Evolutionary conservation across 345 rosid genomes (phyloP).

Genomic region (Eucalyptus cloeziana): DNA sequence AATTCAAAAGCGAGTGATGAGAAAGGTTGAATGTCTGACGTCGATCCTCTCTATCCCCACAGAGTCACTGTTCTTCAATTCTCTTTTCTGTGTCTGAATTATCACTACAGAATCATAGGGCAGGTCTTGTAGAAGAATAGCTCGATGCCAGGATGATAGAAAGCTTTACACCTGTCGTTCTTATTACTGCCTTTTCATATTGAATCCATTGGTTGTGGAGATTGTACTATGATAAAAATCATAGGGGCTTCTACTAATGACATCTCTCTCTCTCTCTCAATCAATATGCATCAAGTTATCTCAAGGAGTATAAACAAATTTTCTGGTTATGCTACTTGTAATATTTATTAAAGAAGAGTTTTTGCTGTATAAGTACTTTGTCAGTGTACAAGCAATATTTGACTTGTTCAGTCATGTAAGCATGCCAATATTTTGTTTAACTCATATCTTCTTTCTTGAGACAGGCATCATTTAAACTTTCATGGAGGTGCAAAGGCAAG

Average conservation of each 20-base stretch:
- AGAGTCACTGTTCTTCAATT: neutral
- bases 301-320: neutral
- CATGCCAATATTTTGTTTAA: neutral
- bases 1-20: slow-evolving; percentile 36
- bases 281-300: neutral
- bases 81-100: neutral
- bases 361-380: neutral
- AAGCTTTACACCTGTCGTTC: neutral
- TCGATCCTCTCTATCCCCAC: neutral
- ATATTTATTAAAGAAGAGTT: neutral
- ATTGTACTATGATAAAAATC: neutral
- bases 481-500: slow-evolving; percentile 90
- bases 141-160: neutral
- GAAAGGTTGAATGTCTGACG: slow-evolving; percentile 41
- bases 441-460: slow-evolving; percentile 5
- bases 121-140: neutral
- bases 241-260: neutral
- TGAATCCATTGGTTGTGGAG: neutral
- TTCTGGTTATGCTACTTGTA: neutral
- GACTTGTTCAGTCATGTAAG: neutral
- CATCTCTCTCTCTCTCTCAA: neutral
- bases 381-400: neutral
- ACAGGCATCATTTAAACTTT: slow-evolving; percentile 96
- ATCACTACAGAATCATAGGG: neutral
- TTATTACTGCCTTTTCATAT: neutral